Conservation (phyloP, 1,284 basidiomycete species). For the Kalmanozyma brasiliensis region DNA sequence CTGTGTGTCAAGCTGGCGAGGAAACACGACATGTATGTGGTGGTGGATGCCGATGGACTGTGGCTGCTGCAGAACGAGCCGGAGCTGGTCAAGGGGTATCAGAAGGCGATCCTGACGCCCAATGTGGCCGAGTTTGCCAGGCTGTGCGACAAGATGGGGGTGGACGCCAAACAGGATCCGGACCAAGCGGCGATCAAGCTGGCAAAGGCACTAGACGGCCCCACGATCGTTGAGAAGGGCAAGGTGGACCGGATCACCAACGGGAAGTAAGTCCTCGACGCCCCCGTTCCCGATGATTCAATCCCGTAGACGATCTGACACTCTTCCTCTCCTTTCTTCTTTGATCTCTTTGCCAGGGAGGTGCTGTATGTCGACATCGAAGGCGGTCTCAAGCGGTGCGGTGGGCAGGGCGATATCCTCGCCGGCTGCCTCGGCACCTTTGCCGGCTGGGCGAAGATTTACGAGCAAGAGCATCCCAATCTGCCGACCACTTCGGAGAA, state of each 20-base stretch:
- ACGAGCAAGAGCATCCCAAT: slow-evolving; percentile 70
- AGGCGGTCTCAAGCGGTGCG: slow-evolving; percentile 90
- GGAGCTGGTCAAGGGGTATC: slow-evolving; percentile 80
- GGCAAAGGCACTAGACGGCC: slow-evolving; percentile 81
- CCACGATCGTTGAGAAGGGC: slow-evolving; percentile 93
- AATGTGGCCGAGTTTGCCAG: slow-evolving; percentile 94
- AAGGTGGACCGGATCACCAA: slow-evolving; percentile 66
- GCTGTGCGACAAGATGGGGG: slow-evolving; percentile 78
- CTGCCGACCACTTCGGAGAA: slow-evolving; percentile 1
- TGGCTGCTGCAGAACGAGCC: slow-evolving; percentile 82
- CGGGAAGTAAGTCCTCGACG: slow-evolving; percentile 29
- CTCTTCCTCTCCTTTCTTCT: neutral
- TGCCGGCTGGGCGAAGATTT: slow-evolving; percentile 93
- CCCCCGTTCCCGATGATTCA: too few relatives aligned
- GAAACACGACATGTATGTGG: slow-evolving; percentile 81
- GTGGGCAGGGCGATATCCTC: slow-evolving; percentile 94
- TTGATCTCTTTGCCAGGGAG: slow-evolving; percentile 68
- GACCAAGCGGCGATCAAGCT: slow-evolving; percentile 70
- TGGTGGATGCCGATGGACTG: slow-evolving; percentile 91
- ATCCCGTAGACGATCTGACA: too few relatives aligned
- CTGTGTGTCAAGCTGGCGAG: slow-evolving; percentile 71
- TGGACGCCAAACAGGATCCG: slow-evolving; percentile 65
- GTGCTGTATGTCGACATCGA: slow-evolving; percentile 76
- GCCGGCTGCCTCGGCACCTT: slow-evolving; percentile 87
- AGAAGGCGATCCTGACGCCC: slow-evolving; percentile 85